Evolutionary conservation across 768 basidiomycete species (phyloP).

Genomic region (Mycena crocata): DNA sequence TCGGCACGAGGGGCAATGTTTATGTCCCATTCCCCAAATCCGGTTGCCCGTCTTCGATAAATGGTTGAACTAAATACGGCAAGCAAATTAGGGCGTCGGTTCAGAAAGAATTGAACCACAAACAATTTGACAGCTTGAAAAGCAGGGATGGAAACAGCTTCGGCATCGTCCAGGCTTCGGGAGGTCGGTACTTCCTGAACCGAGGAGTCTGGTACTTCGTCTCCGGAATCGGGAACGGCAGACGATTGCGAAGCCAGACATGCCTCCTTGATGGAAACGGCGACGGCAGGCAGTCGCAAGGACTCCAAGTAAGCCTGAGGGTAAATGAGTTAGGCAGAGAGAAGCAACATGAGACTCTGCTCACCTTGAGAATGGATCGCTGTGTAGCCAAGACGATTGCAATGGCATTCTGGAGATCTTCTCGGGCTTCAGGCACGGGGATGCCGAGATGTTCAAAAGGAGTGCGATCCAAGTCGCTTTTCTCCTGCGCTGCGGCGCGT

Average conservation of each 20-base stretch:
- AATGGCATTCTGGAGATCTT: constrained; percentile 7
- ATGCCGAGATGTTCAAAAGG: constrained; percentile 40
- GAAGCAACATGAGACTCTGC: not conserved
- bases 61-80: constrained; percentile 18
- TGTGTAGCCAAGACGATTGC: constrained; percentile 24
- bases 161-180: too few species aligned
- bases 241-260: not conserved
- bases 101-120: not conserved
- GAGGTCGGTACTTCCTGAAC: too few species aligned
- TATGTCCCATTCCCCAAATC: constrained; percentile 50
- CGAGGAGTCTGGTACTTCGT: not conserved
- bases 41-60: constrained; percentile 20
- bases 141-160: not conserved
- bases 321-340: not conserved
- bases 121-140: constrained; percentile 22
- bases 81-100: not conserved
- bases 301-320: constrained; percentile 25
- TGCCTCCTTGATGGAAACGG: constrained; percentile 13
- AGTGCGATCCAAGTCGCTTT: constrained; percentile 37
- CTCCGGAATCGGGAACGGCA: not conserved
- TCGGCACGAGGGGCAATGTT: constrained; percentile 46
- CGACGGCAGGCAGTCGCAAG: constrained; percentile 19
- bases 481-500: constrained; percentile 8
- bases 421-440: constrained; percentile 5
- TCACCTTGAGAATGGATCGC: constrained; percentile 24